Base-by-base conservation (phyloP, 305 asterid species). In the Solanum chacoense region DNA sequence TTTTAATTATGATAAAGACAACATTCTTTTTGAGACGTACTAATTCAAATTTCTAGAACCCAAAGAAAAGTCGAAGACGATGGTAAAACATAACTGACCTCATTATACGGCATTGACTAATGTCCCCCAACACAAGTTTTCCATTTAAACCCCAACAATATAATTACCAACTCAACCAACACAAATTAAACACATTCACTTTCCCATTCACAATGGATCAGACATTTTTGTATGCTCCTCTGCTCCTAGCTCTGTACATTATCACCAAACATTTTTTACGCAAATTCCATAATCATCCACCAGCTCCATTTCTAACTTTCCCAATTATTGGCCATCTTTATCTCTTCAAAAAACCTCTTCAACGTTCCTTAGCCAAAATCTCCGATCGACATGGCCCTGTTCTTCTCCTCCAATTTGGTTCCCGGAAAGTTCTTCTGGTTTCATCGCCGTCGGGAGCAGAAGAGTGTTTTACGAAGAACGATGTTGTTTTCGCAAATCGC, bases 281-380 rank as follows among this genome's bases (percentile, higher is more conserved):
- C 80, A 90, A 89, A 80, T 67, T 93, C 7, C 73, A 75, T 37
- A 94, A 94, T 31, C 93, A 89, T 3, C 97, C 98, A 1, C 98
- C 98, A 0, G 59, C 93, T 45, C 98, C 98, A 1, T 37, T 91
- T 87, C 88, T 92, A 50, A 89, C 34, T 22, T 89, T 94, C 0
- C 98, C 98, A 29, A 0, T 96, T 32, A 55, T 94, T 55, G 98
- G 98, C 78, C 98, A 96, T 78, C 96, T 96, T 88, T 87, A 92
- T 90, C 95, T 95, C 89, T 55, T 95, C 20, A 93, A 94, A 36
- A 92, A 94, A 45, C 96, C 98, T 26, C 91, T 93, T 8, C 90
- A 93, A 90, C 91, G 93, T 37, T 67, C 94, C 90, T 88, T 94
- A 5, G 95, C 95, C 89, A 89, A 65, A 7, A 73, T 94, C 86